Evolutionary conservation across 768 basidiomycete genomes (phyloP).

Genomic region (Bullera alba): DNA sequence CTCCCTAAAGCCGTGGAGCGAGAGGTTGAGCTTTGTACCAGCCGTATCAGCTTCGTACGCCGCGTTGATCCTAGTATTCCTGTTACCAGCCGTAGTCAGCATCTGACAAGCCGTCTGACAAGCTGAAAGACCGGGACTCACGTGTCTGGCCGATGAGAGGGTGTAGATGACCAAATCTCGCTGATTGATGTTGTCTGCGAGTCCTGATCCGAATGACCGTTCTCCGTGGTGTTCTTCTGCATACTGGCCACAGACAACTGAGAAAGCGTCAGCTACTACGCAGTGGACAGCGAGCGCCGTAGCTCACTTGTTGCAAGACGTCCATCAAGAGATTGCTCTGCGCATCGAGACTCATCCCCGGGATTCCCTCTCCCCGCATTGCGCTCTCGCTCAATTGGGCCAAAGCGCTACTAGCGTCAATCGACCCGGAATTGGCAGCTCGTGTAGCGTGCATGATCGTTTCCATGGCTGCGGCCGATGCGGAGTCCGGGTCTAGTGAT

Average conservation of each 20-base stretch:
- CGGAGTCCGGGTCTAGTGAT: slow-evolving; percentile 28
- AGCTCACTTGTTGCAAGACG: slow-evolving; percentile 35
- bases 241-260: slow-evolving; percentile 28
- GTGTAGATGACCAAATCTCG: slow-evolving; percentile 30
- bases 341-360: slow-evolving; percentile 27
- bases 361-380: slow-evolving; percentile 13
- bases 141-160: slow-evolving; percentile 18
- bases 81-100: neutral
- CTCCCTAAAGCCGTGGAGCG: slow-evolving; percentile 41
- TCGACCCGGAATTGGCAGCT: slow-evolving; percentile 23
- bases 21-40: slow-evolving; percentile 33
- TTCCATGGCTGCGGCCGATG: slow-evolving; percentile 30
- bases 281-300: neutral
- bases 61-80: neutral
- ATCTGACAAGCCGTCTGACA: slow-evolving; percentile 2
- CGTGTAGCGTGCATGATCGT: slow-evolving; percentile 33
- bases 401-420: slow-evolving; percentile 32
- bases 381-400: slow-evolving; percentile 28
- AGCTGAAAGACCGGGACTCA: neutral
- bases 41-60: slow-evolving; percentile 9
- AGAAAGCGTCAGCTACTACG: slow-evolving; percentile 2
- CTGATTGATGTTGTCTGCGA: neutral
- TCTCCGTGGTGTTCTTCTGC: slow-evolving; percentile 5
- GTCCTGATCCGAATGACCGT: no score
- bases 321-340: slow-evolving; percentile 33